Evolutionary conservation across 2,329 filamentous ascomycete species (phyloP).

Genomic region (Aspergillus novofumigatus): DNA sequence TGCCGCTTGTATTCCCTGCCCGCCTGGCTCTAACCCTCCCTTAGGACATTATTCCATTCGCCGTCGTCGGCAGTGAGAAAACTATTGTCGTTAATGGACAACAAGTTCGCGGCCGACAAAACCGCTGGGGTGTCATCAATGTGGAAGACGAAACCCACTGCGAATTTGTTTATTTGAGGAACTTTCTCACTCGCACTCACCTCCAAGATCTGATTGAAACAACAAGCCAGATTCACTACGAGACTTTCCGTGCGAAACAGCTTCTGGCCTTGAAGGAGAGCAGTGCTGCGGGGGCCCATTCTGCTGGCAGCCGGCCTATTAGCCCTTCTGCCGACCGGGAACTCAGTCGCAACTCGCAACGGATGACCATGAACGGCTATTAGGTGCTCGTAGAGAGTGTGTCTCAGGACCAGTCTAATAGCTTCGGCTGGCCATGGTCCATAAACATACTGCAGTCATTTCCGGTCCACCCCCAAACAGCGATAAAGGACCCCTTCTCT

Average conservation of each 20-base stretch:
- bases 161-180: slow-evolving; percentile 97
- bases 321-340: slow-evolving; percentile 92
- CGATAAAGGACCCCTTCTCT: slow-evolving; percentile 15
- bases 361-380: slow-evolving; percentile 99
- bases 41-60: slow-evolving; percentile 90
- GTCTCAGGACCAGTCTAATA: slow-evolving; percentile 13
- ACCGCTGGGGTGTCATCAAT: slow-evolving; percentile 99
- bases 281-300: slow-evolving; percentile 72
- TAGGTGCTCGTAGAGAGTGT: slow-evolving; percentile 44
- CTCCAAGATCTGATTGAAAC: slow-evolving; percentile 99
- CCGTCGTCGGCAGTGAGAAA: slow-evolving; percentile 96
- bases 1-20: slow-evolving; percentile 29
- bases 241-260: slow-evolving; percentile 99
- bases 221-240: slow-evolving; percentile 99
- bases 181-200: slow-evolving; percentile 98
- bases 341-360: slow-evolving; percentile 92
- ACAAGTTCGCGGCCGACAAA: slow-evolving; percentile 95
- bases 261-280: slow-evolving; percentile 96
- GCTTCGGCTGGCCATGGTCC: slow-evolving; percentile 17
- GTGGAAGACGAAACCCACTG: slow-evolving; percentile 99
- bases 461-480: slow-evolving; percentile 12
- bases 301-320: slow-evolving; percentile 78
- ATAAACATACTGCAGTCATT: slow-evolving; percentile 8
- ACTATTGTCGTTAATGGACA: slow-evolving; percentile 96
- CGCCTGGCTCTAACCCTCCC: slow-evolving; percentile 15